Evolutionary conservation across 2,329 filamentous ascomycete species (phyloP).

Genomic region (Verticillium alfalfae): DNA sequence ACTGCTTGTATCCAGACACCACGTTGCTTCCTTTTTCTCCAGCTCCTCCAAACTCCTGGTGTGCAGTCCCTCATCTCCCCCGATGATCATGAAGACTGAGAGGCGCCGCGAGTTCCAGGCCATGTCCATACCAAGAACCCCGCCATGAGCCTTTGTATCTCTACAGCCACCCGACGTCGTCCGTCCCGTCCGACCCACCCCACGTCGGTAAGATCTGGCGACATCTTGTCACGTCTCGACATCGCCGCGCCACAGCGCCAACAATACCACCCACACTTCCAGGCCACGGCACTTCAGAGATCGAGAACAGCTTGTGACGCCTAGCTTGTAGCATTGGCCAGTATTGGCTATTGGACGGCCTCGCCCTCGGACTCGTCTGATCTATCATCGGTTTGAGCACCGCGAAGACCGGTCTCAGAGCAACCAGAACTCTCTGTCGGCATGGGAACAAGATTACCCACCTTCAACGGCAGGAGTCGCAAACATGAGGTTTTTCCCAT

Average conservation of each 20-base stretch:
- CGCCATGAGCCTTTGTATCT: too few species aligned
- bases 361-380: not conserved
- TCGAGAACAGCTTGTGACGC: not conserved
- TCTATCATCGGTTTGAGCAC: not conserved
- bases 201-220: not conserved
- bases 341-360: not conserved
- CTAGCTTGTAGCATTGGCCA: not conserved
- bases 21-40: not conserved
- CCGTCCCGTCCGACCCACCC: not conserved
- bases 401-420: not conserved
- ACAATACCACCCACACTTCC: not conserved
- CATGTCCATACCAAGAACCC: too few species aligned
- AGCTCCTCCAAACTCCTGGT: not conserved
- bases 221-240: not conserved
- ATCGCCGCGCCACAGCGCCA: not conserved
- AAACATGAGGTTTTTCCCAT: not conserved
- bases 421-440: not conserved
- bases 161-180: too few species aligned
- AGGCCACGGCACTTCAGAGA: not conserved
- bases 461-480: not conserved
- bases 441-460: not conserved
- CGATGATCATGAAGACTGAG: not conserved
- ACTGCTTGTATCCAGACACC: not conserved
- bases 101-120: too few species aligned
- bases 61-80: not conserved